Evolutionary conservation across 225 moss, liverwort and hornwort species (phyloP).

Genomic region (Polytrichum commune): DNA sequence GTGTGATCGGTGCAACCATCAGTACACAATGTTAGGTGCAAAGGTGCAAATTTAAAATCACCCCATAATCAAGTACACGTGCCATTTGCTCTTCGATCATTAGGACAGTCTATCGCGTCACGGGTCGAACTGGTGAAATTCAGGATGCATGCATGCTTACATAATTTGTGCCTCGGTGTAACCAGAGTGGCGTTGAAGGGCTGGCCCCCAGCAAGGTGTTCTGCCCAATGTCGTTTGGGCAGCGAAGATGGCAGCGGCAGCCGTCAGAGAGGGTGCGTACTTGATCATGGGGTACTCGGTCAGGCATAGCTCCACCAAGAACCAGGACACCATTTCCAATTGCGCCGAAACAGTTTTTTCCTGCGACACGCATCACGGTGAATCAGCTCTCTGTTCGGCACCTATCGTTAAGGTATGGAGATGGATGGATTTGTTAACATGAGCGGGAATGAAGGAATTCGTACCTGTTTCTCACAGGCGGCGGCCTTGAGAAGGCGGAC

Average conservation of each 20-base stretch:
- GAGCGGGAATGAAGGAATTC: too few relatives aligned
- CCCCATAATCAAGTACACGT: too few relatives aligned
- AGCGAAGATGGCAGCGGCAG: constrained; percentile 72
- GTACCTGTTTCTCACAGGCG: constrained; percentile 49
- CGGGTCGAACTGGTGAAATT: too few relatives aligned
- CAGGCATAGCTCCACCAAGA: constrained; percentile 82
- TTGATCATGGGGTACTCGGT: constrained; percentile 83
- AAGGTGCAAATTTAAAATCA: too few relatives aligned
- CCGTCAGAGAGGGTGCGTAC: constrained; percentile 68
- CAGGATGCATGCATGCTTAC: constrained; percentile 11
- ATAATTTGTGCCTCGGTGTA: constrained; percentile 62
- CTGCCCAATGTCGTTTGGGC: constrained; percentile 59
- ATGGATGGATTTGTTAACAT: too few relatives aligned
- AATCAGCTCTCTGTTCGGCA: too few relatives aligned
- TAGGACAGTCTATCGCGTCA: too few relatives aligned
- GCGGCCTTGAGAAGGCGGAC: constrained; percentile 86
- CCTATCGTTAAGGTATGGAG: too few relatives aligned
- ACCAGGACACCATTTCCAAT: constrained; percentile 71
- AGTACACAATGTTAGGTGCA: too few relatives aligned
- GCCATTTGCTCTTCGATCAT: too few relatives aligned
- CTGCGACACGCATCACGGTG: constrained; percentile 4
- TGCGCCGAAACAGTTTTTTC: constrained; percentile 24
- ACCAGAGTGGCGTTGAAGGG: constrained; percentile 72
- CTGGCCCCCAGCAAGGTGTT: constrained; percentile 66
- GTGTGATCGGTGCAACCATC: too few relatives aligned